phyloP scores from a whole-genome alignment of 1,284 basidiomycete genomes.

The Moniliella sp. region DNA sequence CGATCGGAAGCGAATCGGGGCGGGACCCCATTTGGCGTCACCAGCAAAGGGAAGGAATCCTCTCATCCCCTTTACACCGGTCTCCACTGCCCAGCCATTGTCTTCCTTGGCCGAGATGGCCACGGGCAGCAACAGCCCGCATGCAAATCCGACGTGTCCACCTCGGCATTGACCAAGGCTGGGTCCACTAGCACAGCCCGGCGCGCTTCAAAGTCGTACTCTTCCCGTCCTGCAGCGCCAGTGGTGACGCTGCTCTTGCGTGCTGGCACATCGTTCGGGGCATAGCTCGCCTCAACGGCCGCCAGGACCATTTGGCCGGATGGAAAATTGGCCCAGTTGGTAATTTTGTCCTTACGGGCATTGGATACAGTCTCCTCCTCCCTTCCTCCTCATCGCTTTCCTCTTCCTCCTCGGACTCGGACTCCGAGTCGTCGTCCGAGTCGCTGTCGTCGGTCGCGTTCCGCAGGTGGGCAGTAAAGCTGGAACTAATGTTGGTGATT shows the following conservation, averaged over 20 bases:
- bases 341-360: slow-evolving; percentile 9
- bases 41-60: slow-evolving; percentile 27
- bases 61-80: slow-evolving; percentile 42
- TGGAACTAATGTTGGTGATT: slow-evolving; percentile 73
- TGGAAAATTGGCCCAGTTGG: slow-evolving; percentile 43
- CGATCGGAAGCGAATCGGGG: slow-evolving; percentile 26
- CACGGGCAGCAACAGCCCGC: slow-evolving; percentile 10
- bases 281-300: too few relatives aligned
- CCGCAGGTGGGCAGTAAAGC: slow-evolving; percentile 48
- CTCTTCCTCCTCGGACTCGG: slow-evolving; percentile 9
- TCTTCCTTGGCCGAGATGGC: slow-evolving; percentile 58
- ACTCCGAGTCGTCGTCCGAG: slow-evolving; percentile 20
- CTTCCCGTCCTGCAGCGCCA: slow-evolving; percentile 23
- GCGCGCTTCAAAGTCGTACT: slow-evolving; percentile 52
- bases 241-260: too few relatives aligned
- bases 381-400: slow-evolving; percentile 2
- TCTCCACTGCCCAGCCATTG: slow-evolving; percentile 72
- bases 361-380: slow-evolving; percentile 2
- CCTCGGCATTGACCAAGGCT: slow-evolving; percentile 59
- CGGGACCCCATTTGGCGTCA: too few relatives aligned
- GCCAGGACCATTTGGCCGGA: slow-evolving; percentile 69
- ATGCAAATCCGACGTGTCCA: slow-evolving; percentile 44
- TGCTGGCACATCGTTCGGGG: too few relatives aligned
- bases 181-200: too few relatives aligned
- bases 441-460: slow-evolving; percentile 34